These are phyloP conservation scores for Podospora sp. DNA, from an alignment of 495 filamentous ascomycete genomes.

Conservation along the genomic window DNA sequence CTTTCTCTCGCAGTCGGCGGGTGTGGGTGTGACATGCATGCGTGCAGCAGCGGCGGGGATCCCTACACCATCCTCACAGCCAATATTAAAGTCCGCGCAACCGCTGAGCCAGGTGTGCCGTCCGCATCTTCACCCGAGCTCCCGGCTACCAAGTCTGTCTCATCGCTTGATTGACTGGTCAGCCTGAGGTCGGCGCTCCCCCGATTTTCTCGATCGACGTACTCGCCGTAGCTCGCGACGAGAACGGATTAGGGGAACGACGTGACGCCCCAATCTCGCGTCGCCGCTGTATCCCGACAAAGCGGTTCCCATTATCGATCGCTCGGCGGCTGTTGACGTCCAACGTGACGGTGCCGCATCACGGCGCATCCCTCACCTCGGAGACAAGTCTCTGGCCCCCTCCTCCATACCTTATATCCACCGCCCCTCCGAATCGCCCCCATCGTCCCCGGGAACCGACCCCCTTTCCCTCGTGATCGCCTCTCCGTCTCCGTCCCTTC, in stretches of 20 bases:
- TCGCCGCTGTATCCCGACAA: constrained; percentile 9
- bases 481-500: constrained; percentile 10
- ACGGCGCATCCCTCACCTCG: constrained; percentile 5
- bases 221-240: too few relatives aligned
- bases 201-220: constrained; percentile 11
- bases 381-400: too few relatives aligned
- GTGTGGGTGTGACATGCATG: constrained; percentile 34
- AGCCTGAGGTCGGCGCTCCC: constrained; percentile 8
- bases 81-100: constrained; percentile 53
- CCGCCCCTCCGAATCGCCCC: constrained; percentile 12
- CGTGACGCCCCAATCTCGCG: constrained; percentile 14
- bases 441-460: constrained; percentile 1
- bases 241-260: too few relatives aligned
- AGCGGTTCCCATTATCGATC: constrained; percentile 15
- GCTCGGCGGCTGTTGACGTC: constrained; percentile 22
- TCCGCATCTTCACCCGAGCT: constrained; percentile 29
- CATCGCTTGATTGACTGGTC: constrained; percentile 27
- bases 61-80: constrained; percentile 32
- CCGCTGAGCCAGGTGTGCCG: constrained; percentile 41
- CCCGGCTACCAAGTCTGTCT: constrained; percentile 17
- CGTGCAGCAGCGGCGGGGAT: constrained; percentile 30
- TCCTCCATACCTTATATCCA: constrained; percentile 20
- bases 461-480: constrained; percentile 14
- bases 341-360: constrained; percentile 22
- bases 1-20: background rate